Evolutionary conservation across 1,284 basidiomycete species (phyloP), one percentile per base, ranked within the genome.

Genomic region (Xerocomus amazonicus): DNA sequence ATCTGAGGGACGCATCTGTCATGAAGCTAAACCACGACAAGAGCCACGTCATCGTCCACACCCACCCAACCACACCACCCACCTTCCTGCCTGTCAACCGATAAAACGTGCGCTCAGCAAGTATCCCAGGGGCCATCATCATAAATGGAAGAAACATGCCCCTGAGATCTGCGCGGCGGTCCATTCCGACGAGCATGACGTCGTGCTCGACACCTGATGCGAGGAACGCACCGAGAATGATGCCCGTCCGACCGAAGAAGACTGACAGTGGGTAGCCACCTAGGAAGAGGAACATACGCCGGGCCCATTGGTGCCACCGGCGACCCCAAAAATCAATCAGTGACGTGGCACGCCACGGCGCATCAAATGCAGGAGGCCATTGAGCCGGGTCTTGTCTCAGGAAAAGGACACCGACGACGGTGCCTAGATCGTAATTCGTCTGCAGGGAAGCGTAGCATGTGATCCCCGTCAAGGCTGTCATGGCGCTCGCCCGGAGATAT

Each of bases 141-240:
- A 81, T 48, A 58, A 84, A 85, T 53, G 76, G 81, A 5, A 75
- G 71, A 0, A 68, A 63, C 36, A 80, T 69, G n/a, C 64, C 56
- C 33, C 59, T 54, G 19, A 73, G 69, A 29, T 42, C 79, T 73
- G 0, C n/a, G 49, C n/a, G 76, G 10, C 63, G 62, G 1, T 77
- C 27, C 9, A 35, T 9, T 2, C 12, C 7, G 17, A 35, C 16
- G 2, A 37, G 35, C 16, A 37, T 3, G 16, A 37, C 9, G 14
- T 47, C 32, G 33, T 47, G 46, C 13, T 23, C 3, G 13, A 34
- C 4, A n/a, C 9, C 46, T 2, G 46, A 47, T 14, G 39, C 32
- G 5, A 78, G 48, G 60, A 84, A 85, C 1, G 74, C 72, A 9
- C 80, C 81, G 4, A 82, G 31, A 4, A 81, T 68, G 7, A 67